Evolutionary conservation across 2,329 filamentous ascomycete genomes (phyloP), one percentile per base, ranked within the genome.

Genomic region (Rutstroemia sp.): DNA sequence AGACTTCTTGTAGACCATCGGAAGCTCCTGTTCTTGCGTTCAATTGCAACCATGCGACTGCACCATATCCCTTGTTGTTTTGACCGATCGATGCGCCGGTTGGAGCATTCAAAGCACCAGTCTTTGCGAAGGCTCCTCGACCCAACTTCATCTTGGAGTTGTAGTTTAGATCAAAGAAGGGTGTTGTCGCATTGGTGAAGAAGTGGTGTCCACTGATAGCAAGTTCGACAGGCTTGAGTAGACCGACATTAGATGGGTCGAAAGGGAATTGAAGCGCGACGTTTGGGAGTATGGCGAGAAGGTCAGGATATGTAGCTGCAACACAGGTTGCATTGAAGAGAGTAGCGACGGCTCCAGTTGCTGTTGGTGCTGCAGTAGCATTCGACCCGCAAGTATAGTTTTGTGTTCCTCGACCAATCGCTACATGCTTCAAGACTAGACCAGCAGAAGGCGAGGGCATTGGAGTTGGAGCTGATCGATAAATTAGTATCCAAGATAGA

Each of bases 311-410:
- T 63, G 81, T 76, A 44, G 87, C 78, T 6, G 87, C 87, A 37
- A 92, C 72, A 73, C 92, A 96, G 64, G 84, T 88, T 58, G 85
- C 88, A 73, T 96, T 91, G 83, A 88, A 96, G 65, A 97, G 88
- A 1, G 82, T 85, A 54, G 92, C 92, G 0, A 89, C 69, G 54
- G 92, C 92, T 61, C 92, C 92, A 50, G 77, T 72, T 17, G 84
- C 77, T 9, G 75, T 76, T 14, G 92, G 92, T 0, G 73, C 73
- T 0, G 82, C 79, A 3, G 79, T 80, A 1, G 80, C 69, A 64
- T 87, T 80, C 54, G 78, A 74, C 57, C 81, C 76, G 77, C 92
- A 96, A 51, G 89, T 95, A 77, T 96, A 97, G 79, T 96, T 96
- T 75, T 96, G 86, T 7, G 88, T 94, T 58, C 92, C 92, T 46